These are phyloP conservation scores for Penicillium flavigenum DNA, from an alignment of 495 filamentous ascomycete species.

Conservation along the genomic window DNA sequence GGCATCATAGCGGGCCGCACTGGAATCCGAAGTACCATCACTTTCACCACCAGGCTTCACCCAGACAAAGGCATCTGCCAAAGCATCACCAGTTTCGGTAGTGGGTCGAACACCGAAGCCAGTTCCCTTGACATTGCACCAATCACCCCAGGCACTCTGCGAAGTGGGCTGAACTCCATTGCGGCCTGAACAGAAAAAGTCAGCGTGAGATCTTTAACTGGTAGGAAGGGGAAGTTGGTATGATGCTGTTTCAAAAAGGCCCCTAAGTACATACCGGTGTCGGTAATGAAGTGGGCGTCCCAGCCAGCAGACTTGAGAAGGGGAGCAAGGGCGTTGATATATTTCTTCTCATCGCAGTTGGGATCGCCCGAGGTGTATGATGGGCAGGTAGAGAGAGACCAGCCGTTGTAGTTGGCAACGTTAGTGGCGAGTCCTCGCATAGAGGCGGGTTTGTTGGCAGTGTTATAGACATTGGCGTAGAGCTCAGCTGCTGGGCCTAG, in stretches of 20 bases:
- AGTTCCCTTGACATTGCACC: conserved; percentile 77
- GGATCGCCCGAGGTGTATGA: conserved; percentile 44
- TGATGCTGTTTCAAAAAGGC: neutral
- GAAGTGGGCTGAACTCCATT: conserved; percentile 65
- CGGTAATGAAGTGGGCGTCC: conserved; percentile 72
- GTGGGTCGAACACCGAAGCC: conserved; percentile 73
- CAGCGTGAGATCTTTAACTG: neutral
- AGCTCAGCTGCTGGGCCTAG: conserved; percentile 67
- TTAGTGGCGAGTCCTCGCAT: conserved; percentile 76
- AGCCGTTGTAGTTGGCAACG: conserved; percentile 75
- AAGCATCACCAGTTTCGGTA: conserved; percentile 56
- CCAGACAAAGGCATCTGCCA: conserved; percentile 79
- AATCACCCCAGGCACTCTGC: conserved; percentile 72
- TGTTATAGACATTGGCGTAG: conserved; percentile 65
- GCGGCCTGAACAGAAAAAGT: conserved; percentile 40
- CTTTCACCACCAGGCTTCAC: conserved; percentile 81
- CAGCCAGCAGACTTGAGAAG: conserved; percentile 61
- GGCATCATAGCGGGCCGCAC: conserved; percentile 65
- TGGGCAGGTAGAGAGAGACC: conserved; percentile 44
- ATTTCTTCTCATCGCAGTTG: conserved; percentile 69
- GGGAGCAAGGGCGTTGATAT: conserved; percentile 65
- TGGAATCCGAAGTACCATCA: conserved; percentile 68
- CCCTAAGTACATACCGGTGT: conserved; percentile 43
- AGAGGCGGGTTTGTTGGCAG: conserved; percentile 60
- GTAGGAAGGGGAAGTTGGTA: neutral